phyloP scores from a whole-genome alignment of 768 basidiomycete species.

The Grammothele lineata region DNA sequence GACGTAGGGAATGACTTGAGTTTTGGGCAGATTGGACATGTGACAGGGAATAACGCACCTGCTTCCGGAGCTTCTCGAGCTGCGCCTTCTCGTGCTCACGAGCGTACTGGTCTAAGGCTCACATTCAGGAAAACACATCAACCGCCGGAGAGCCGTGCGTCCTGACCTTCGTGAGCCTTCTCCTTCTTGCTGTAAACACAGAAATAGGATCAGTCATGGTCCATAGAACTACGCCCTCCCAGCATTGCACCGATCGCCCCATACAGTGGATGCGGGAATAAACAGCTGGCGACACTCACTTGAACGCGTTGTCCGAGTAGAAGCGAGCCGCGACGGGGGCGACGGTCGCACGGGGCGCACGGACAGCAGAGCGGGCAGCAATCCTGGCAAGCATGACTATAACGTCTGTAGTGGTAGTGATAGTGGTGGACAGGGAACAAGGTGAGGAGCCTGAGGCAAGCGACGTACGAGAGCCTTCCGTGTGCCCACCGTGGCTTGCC shows the following conservation, averaged over 20 bases:
- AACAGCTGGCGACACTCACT: slow-evolving; percentile 34
- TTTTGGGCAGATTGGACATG: neutral
- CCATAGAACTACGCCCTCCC: too few relatives aligned
- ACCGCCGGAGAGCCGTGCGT: too few relatives aligned
- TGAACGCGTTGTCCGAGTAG: slow-evolving; percentile 60
- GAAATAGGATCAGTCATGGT: slow-evolving; percentile 14
- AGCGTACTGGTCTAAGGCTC: slow-evolving; percentile 68
- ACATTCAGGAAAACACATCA: too few relatives aligned
- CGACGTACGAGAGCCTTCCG: neutral
- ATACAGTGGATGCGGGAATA: too few relatives aligned
- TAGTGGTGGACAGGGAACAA: slow-evolving; percentile 20
- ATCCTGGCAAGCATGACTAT: slow-evolving; percentile 40
- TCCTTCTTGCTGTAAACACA: slow-evolving; percentile 58
- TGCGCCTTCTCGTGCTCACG: slow-evolving; percentile 54
- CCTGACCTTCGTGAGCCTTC: slow-evolving; percentile 60
- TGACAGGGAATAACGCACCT: slow-evolving; percentile 36
- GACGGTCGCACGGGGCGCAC: slow-evolving; percentile 24
- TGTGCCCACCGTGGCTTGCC: neutral
- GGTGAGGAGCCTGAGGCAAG: slow-evolving; percentile 2
- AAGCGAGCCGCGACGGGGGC: slow-evolving; percentile 49
- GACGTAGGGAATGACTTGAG: neutral
- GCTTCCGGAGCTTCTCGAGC: slow-evolving; percentile 51
- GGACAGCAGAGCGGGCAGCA: slow-evolving; percentile 32
- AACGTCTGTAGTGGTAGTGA: slow-evolving; percentile 6
- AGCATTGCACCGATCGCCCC: too few relatives aligned